These are phyloP conservation scores for Emergomyces pasteurianus DNA, from an alignment of 2,329 filamentous ascomycete species.

Conservation along the genomic window DNA sequence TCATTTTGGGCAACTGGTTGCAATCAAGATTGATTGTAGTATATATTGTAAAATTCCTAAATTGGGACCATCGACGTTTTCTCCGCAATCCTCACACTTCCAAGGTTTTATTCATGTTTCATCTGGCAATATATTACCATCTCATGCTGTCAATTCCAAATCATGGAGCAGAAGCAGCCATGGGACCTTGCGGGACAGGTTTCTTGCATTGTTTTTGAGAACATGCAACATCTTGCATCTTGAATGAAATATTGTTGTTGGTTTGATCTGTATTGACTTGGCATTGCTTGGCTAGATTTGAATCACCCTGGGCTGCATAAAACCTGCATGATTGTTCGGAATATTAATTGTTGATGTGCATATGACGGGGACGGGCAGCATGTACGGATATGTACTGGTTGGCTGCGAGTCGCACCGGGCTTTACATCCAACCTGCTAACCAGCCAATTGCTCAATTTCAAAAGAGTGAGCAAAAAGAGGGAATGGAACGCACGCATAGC, in stretches of 20 bases:
- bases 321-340: background rate
- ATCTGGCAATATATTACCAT: too few species aligned
- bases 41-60: too few species aligned
- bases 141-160: background rate
- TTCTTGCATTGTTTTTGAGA: background rate
- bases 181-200: background rate
- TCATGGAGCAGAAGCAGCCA: background rate
- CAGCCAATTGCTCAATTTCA: background rate
- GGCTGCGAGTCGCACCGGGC: background rate
- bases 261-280: background rate
- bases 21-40: too few species aligned
- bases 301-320: background rate
- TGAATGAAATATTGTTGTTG: background rate
- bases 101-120: too few species aligned
- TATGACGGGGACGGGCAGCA: background rate
- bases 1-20: too few species aligned
- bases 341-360: constrained; percentile 3
- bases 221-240: background rate
- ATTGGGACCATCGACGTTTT: too few species aligned
- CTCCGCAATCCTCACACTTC: too few species aligned
- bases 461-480: background rate
- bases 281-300: background rate
- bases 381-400: background rate
- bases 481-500: background rate
- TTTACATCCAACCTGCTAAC: background rate